phyloP scores from a whole-genome alignment of 177 flowering plant genomes.

The Vitis hybrid region DNA sequence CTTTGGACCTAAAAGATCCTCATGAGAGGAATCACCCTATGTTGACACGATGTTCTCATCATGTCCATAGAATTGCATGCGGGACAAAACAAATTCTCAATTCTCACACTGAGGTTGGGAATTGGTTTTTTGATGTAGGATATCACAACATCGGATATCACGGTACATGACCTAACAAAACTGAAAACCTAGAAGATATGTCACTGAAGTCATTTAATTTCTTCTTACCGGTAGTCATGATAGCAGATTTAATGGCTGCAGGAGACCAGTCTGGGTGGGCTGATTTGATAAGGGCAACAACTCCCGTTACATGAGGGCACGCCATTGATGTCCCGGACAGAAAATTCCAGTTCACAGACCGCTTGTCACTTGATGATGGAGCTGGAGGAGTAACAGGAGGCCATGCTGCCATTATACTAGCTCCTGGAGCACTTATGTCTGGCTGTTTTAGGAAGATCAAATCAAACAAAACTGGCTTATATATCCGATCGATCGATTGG shows the following conservation, averaged over 20 bases:
- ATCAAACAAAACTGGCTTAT: neutral
- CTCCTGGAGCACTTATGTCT: slow-evolving; percentile 69
- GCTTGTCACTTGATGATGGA: slow-evolving; percentile 23
- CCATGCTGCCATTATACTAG: slow-evolving; percentile 74
- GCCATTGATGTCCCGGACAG: slow-evolving; percentile 77
- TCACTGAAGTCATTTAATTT: neutral
- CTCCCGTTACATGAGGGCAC: slow-evolving; percentile 78
- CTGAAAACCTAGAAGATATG: too few relatives aligned
- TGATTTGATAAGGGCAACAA: slow-evolving; percentile 62
- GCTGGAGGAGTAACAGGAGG: slow-evolving; percentile 53
- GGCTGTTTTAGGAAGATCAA: slow-evolving; percentile 35
- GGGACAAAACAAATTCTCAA: too few relatives aligned
- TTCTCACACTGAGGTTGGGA: too few relatives aligned
- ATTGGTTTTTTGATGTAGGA: too few relatives aligned
- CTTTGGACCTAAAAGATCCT: too few relatives aligned
- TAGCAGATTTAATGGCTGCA: slow-evolving; percentile 64
- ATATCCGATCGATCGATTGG: too few relatives aligned
- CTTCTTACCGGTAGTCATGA: slow-evolving; percentile 64
- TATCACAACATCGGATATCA: too few relatives aligned
- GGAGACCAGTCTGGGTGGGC: slow-evolving; percentile 72
- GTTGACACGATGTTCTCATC: too few relatives aligned
- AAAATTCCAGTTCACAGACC: slow-evolving; percentile 58
- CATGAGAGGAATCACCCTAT: too few relatives aligned
- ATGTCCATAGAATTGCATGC: too few relatives aligned
- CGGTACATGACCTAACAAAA: too few relatives aligned